These are phyloP conservation scores for Alternaria atra DNA, from an alignment of 2,329 filamentous ascomycete species.

Conservation along the genomic window DNA sequence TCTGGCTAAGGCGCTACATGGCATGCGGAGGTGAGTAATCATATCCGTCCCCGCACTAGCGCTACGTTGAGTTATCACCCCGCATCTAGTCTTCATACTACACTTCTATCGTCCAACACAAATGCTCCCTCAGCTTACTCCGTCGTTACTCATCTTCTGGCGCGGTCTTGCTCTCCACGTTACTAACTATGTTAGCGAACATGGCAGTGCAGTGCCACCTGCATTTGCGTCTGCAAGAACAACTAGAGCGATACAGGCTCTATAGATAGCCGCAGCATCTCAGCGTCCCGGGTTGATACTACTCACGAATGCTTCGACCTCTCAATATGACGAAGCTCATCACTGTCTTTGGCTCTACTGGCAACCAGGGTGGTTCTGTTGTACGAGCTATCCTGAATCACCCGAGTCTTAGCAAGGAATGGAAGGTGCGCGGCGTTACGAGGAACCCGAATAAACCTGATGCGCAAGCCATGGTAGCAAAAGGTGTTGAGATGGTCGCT, in stretches of 20 bases:
- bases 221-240: too few relatives aligned
- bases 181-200: too few relatives aligned
- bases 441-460: slow-evolving; percentile 51
- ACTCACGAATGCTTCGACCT: neutral
- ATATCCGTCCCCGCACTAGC: neutral
- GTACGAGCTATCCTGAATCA: slow-evolving; percentile 58
- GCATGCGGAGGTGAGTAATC: slow-evolving; percentile 8
- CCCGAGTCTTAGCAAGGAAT: slow-evolving; percentile 55
- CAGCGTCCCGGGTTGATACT: neutral
- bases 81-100: neutral
- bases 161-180: neutral
- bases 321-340: slow-evolving; percentile 38
- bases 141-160: neutral
- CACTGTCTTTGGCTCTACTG: slow-evolving; percentile 62
- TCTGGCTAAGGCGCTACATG: neutral
- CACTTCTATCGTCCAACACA: neutral
- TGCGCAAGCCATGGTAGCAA: slow-evolving; percentile 25
- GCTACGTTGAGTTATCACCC: neutral
- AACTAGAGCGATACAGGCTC: too few relatives aligned
- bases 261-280: neutral
- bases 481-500: slow-evolving; percentile 24
- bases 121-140: neutral
- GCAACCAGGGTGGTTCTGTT: slow-evolving; percentile 62
- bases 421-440: slow-evolving; percentile 61
- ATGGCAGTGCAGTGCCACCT: too few relatives aligned